phyloP scores from a whole-genome alignment of 2,329 filamentous ascomycete genomes.

The Ophiostoma triangulosporum region DNA sequence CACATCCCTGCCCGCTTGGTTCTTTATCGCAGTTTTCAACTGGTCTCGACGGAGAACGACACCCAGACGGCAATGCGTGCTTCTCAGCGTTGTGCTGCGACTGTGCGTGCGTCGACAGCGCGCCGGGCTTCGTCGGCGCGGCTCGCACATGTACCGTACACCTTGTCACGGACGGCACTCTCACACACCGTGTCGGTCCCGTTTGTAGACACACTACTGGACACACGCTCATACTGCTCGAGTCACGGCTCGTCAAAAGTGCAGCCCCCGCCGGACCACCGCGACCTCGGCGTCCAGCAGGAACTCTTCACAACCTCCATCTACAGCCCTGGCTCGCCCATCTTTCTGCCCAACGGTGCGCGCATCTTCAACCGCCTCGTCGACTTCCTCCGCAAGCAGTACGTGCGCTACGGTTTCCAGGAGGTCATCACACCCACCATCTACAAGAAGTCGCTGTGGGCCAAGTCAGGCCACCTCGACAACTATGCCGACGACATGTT shows the following conservation, averaged over 20 bases:
- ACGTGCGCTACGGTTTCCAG: slow-evolving; percentile 71
- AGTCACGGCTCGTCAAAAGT: slow-evolving; percentile 15
- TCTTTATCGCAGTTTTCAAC: not conserved
- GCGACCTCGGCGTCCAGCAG: slow-evolving; percentile 48
- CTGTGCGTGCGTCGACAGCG: slow-evolving; percentile 5
- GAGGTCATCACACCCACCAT: slow-evolving; percentile 85
- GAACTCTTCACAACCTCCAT: slow-evolving; percentile 66
- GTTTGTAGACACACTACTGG: too few species aligned
- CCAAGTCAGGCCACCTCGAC: slow-evolving; percentile 72
- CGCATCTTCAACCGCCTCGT: slow-evolving; percentile 74
- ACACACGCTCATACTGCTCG: slow-evolving; percentile 19
- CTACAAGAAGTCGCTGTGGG: slow-evolving; percentile 80
- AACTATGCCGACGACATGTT: slow-evolving; percentile 94
- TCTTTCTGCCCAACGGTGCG: slow-evolving; percentile 71
- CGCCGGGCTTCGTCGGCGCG: not conserved
- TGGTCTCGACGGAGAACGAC: too few species aligned
- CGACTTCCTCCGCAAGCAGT: slow-evolving; percentile 70
- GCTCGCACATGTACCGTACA: too few species aligned
- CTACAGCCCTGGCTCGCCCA: slow-evolving; percentile 74
- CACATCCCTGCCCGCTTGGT: not conserved
- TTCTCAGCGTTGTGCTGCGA: slow-evolving; percentile 14
- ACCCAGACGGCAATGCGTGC: slow-evolving; percentile 16
- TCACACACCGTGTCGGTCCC: too few species aligned
- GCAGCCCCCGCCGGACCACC: slow-evolving; percentile 35
- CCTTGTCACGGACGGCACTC: too few species aligned